Evolutionary conservation across 257 asterid genomes (phyloP).

Genomic region (Parsonsia alboflavescens): DNA sequence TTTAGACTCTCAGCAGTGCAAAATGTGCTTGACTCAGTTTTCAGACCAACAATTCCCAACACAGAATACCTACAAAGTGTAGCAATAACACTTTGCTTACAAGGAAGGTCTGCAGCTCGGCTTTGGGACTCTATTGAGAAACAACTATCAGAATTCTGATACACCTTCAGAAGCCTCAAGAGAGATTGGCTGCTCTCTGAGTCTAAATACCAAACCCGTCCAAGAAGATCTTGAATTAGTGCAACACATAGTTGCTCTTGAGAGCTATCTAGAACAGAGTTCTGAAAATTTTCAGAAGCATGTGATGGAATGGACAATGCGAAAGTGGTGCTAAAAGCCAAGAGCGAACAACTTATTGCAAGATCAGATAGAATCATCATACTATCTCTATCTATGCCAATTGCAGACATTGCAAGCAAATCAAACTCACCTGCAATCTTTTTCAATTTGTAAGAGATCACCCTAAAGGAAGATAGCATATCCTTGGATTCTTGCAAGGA

Average conservation of each 20-base stretch:
- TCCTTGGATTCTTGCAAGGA: slow-evolving; percentile 23
- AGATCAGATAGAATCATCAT: slow-evolving; percentile 46
- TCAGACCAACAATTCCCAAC: slow-evolving; percentile 43
- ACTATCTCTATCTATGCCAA: slow-evolving; percentile 59
- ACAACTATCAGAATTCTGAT: slow-evolving; percentile 22
- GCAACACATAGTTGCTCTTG: slow-evolving; percentile 31
- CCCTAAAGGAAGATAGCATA: slow-evolving; percentile 30
- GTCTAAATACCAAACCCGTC: slow-evolving; percentile 45
- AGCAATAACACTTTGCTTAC: slow-evolving; percentile 39
- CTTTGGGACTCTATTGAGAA: slow-evolving; percentile 29
- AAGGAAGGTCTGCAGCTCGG: slow-evolving; percentile 29
- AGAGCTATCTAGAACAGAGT: slow-evolving; percentile 20
- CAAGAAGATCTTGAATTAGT: slow-evolving; percentile 56
- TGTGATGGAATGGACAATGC: slow-evolving; percentile 37
- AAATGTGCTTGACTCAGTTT: slow-evolving; percentile 23
- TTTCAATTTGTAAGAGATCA: slow-evolving; percentile 43
- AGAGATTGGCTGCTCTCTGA: slow-evolving; percentile 41
- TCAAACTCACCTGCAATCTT: slow-evolving; percentile 65
- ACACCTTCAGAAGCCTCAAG: slow-evolving; percentile 43
- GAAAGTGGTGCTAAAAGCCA: slow-evolving; percentile 75
- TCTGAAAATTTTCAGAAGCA: slow-evolving; percentile 26
- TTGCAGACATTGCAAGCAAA: slow-evolving; percentile 45
- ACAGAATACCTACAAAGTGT: slow-evolving; percentile 52
- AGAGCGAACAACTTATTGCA: slow-evolving; percentile 67
- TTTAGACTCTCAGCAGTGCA: slow-evolving; percentile 24